Conservation (phyloP, 345 rosid genomes). For the Lepidium aucheri region DNA sequence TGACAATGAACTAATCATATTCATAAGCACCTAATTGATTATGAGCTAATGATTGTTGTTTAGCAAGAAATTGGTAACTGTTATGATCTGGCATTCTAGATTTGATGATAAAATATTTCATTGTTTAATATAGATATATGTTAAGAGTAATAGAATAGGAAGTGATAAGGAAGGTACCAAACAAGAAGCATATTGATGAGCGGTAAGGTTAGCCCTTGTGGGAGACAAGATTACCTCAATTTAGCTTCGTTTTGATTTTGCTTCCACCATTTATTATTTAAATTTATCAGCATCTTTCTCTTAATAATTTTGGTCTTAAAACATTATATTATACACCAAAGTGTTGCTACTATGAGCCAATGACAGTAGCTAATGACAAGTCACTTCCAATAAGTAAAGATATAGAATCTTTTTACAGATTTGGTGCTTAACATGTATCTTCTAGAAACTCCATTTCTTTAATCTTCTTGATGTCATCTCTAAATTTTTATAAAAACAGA, state of each 20-base stretch:
- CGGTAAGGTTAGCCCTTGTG: conserved; percentile 19
- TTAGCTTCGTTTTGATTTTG: conserved; percentile 8
- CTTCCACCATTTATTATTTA: not conserved
- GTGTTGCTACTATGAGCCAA: conserved; percentile 23
- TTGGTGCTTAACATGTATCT: conserved; percentile 15
- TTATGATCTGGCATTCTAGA: not conserved
- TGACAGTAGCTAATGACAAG: conserved; percentile 14
- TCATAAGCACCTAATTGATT: not conserved
- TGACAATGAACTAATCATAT: no score
- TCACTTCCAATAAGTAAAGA: conserved; percentile 14
- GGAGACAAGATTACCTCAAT: conserved; percentile 36
- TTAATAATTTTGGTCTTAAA: not conserved
- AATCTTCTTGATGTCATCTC: not conserved
- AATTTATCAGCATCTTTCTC: conserved; percentile 5
- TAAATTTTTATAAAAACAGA: no score
- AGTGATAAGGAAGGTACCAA: conserved; percentile 24
- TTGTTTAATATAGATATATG: not conserved
- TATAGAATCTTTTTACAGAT: conserved; percentile 6
- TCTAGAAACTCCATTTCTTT: conserved; percentile 15
- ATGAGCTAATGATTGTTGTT: not conserved
- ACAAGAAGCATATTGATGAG: conserved; percentile 11
- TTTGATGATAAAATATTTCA: not conserved
- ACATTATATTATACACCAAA: conserved; percentile 18
- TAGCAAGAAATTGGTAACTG: not conserved
- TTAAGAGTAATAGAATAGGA: conserved; percentile 6